Conservation (phyloP, 179 eudicot species). For the Monotropa hypopitys region DNA sequence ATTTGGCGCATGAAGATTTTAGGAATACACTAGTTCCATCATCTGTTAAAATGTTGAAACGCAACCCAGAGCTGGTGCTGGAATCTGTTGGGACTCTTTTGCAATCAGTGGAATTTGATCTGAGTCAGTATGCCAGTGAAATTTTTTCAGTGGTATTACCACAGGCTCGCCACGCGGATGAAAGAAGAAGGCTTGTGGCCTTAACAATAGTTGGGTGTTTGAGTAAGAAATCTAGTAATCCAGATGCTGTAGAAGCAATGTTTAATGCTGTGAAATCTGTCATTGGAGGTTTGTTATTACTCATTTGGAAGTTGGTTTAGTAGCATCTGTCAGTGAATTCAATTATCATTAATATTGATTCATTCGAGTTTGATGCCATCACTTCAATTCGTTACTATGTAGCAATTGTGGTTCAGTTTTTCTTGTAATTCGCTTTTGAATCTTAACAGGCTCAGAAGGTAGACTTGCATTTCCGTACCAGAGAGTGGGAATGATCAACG, state of each 20-base stretch:
- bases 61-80: constrained; percentile 87
- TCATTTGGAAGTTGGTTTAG: neutral
- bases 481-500: constrained; percentile 86
- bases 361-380: neutral
- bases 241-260: constrained; percentile 70
- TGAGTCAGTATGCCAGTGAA: constrained; percentile 76
- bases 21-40: constrained; percentile 61
- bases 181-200: constrained; percentile 68
- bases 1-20: constrained; percentile 76
- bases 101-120: constrained; percentile 60
- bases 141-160: constrained; percentile 58
- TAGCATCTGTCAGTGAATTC: neutral
- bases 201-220: constrained; percentile 58
- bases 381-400: neutral
- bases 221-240: constrained; percentile 83
- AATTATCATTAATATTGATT: neutral
- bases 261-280: constrained; percentile 58
- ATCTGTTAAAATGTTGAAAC: constrained; percentile 86
- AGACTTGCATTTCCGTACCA: constrained; percentile 95
- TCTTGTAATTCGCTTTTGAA: neutral
- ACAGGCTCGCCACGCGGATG: constrained; percentile 93
- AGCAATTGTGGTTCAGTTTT: neutral
- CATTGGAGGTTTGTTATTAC: constrained; percentile 56
- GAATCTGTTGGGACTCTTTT: constrained; percentile 69
- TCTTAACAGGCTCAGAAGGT: constrained; percentile 81